phyloP scores from a whole-genome alignment of 306 rosid genomes.

The Morella rubra region DNA sequence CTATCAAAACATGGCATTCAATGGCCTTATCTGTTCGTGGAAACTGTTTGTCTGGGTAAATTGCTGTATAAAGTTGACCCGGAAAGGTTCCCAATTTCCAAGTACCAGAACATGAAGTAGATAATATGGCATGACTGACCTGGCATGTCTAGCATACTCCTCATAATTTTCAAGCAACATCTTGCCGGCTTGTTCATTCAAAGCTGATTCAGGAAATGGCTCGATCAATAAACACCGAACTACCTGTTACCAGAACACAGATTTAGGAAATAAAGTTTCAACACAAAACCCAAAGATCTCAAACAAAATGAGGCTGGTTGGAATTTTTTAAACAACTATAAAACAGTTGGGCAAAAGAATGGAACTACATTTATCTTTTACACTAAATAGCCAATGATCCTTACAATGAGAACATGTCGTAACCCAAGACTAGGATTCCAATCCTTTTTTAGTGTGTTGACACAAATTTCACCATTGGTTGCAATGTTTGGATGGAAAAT shows the following conservation, averaged over 20 bases:
- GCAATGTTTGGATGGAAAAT: slow-evolving; percentile 96
- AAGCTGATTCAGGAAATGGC: slow-evolving; percentile 96
- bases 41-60: not conserved
- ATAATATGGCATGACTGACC: slow-evolving; percentile 48
- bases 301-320: slow-evolving; percentile 17
- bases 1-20: not conserved
- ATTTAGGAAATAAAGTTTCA: slow-evolving; percentile 17
- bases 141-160: slow-evolving; percentile 96
- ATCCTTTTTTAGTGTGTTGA: slow-evolving; percentile 91
- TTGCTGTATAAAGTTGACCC: slow-evolving; percentile 4
- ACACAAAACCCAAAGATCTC: slow-evolving; percentile 16
- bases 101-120: slow-evolving; percentile 5
- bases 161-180: slow-evolving; percentile 90
- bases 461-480: slow-evolving; percentile 91
- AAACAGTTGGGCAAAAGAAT: not conserved
- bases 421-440: slow-evolving; percentile 98
- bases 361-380: not conserved
- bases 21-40: not conserved
- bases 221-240: slow-evolving; percentile 98
- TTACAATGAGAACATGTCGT: slow-evolving; percentile 86
- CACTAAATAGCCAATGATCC: slow-evolving; percentile 17
- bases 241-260: slow-evolving; percentile 51
- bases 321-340: not conserved
- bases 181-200: slow-evolving; percentile 97
- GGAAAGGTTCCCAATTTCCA: slow-evolving; percentile 3